Percentiles rank a stretch among this genome's conserved stretches.
phyloP scores from a whole-genome alignment of 345 rosid genomes.

The Rhizophora mangle region DNA sequence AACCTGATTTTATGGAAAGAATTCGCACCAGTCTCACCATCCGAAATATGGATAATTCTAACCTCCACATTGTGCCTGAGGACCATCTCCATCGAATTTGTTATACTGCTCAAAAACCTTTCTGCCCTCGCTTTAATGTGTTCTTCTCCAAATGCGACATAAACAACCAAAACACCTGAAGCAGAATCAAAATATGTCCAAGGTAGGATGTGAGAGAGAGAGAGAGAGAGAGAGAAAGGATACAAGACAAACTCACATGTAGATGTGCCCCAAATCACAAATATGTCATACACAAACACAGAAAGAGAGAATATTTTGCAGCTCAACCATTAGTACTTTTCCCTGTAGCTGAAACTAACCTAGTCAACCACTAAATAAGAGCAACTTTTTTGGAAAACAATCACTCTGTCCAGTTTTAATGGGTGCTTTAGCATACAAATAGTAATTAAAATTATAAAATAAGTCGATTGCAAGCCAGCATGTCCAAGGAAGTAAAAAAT shows the following conservation, averaged over 20 bases:
- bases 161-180: slow-evolving; percentile 77
- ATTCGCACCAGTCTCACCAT: slow-evolving; percentile 40
- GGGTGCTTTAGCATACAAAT: no score
- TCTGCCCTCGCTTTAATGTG: slow-evolving; percentile 80
- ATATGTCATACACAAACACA: background rate
- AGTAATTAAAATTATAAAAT: background rate
- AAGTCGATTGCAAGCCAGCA: background rate
- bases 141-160: slow-evolving; percentile 62
- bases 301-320: background rate
- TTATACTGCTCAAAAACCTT: slow-evolving; percentile 89
- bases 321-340: background rate
- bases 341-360: background rate
- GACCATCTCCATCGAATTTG: slow-evolving; percentile 86
- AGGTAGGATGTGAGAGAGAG: background rate
- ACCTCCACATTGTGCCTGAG: slow-evolving; percentile 78
- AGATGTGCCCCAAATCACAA: background rate
- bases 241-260: background rate
- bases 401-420: no score
- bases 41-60: slow-evolving; percentile 64
- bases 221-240: background rate
- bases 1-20: slow-evolving; percentile 22
- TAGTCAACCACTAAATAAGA: no score
- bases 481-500: background rate
- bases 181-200: slow-evolving; percentile 11
- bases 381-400: no score